Evolutionary conservation across 2,329 filamentous ascomycete genomes (phyloP), one percentile per base, ranked within the genome.

Genomic region (Hypoxylon sp.): DNA sequence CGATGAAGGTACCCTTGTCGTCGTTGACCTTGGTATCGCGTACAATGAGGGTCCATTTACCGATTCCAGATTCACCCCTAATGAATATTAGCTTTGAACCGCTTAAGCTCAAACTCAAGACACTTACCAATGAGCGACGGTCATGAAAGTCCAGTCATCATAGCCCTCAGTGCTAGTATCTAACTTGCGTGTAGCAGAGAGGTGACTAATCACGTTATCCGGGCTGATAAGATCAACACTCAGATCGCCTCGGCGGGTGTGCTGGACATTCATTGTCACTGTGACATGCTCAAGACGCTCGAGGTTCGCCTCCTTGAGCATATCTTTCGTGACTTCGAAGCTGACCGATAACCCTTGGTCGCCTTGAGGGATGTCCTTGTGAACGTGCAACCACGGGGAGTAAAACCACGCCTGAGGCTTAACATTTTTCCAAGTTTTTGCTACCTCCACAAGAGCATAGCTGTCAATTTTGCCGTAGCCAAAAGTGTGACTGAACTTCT

Each of bases 61-160:
- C 96, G 63, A 94, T 80, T 65, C 94, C 94, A 46, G 87, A 86
- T 80, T 99, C 96, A 52, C 96, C 96, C 93, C 92, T 94, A 59
- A 36, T 9, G 23, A 21, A 9, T 57, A 73, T 84, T 77, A 84
- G 79, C 57, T 60, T 36, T 48, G 7, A 50, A 34, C 1, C 4
- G 45, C 5, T 14, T 9, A 25, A 38, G 9, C 11, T 34, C n/a
- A 21, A 63, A 56, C 48, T 2, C 10, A 17, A 41, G 5, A 55
- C 56, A 80, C 90, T 80, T 85, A 94, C 92, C 94, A 99, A 79
- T 99, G 96, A 70, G 91, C 94, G 38, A 99, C 96, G 68, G 91
- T 97, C 96, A 99, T 99, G 75, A 99, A 99, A 0, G 95, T 98
- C 96, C 96, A 99, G 81, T 98, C 93, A 38, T 90, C 83, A 78